Evolutionary conservation across 1,139 yeast genomes (phyloP).

Genomic region (Waltiozyma sp.): DNA sequence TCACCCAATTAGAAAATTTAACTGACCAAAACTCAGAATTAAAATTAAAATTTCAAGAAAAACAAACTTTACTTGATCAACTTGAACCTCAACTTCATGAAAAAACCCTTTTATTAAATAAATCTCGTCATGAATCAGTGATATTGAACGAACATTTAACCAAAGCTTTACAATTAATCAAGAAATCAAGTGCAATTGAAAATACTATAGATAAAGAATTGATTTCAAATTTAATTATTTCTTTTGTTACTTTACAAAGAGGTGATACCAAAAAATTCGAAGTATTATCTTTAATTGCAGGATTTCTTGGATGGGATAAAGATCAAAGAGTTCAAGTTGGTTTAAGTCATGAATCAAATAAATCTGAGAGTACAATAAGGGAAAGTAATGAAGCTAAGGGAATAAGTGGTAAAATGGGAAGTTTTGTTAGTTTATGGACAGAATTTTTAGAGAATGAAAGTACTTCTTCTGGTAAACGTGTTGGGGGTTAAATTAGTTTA

Average conservation of each 20-base stretch:
- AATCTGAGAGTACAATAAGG: constrained; percentile 16
- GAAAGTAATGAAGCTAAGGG: not conserved
- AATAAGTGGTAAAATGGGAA: constrained; percentile 27
- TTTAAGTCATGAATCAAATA: constrained; percentile 32
- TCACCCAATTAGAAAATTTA: constrained; percentile 13
- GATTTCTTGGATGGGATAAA: constrained; percentile 82
- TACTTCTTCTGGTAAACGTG: too few species aligned
- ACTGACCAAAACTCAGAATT: constrained; percentile 9
- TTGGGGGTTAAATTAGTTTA: too few species aligned
- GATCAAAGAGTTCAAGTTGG: constrained; percentile 79
- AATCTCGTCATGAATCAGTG: constrained; percentile 91
- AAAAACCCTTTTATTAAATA: constrained; percentile 74
- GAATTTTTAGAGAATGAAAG: constrained; percentile 79
- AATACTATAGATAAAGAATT: constrained; percentile 81
- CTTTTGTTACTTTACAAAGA: constrained; percentile 78
- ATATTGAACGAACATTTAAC: constrained; percentile 88
- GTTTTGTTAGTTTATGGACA: constrained; percentile 82
- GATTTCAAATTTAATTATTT: constrained; percentile 73
- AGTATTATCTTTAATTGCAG: constrained; percentile 74
- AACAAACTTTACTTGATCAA: constrained; percentile 13
- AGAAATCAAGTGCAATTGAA: constrained; percentile 51
- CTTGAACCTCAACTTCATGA: constrained; percentile 50
- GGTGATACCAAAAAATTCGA: constrained; percentile 93
- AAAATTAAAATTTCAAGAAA: constrained; percentile 5
- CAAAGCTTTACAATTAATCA: constrained; percentile 75